Percentiles rank a stretch among this genome's conserved stretches.
These are phyloP conservation scores for Psophocarpus tetragonolobus DNA, from an alignment of 306 rosid genomes.

Conservation along the genomic window DNA sequence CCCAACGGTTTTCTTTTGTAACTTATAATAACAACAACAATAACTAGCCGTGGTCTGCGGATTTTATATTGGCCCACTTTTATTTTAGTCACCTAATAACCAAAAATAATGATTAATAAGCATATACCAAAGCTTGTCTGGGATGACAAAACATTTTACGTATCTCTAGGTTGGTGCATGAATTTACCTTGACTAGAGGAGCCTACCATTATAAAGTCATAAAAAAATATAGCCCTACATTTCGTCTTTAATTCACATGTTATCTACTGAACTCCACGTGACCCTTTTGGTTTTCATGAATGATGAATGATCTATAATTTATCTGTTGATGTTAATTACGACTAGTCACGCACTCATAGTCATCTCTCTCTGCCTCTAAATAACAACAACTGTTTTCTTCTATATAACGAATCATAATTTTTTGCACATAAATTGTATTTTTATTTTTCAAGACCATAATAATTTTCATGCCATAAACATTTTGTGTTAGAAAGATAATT, in stretches of 20 bases:
- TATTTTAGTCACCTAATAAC: background rate
- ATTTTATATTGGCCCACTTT: background rate
- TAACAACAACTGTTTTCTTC: background rate
- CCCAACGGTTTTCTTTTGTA: constrained; percentile 38
- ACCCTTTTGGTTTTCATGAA: background rate
- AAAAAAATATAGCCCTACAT: background rate
- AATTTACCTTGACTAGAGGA: constrained; percentile 21
- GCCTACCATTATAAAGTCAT: background rate
- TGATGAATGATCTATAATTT: background rate
- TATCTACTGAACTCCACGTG: constrained; percentile 32
- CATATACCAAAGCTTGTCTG: constrained; percentile 1
- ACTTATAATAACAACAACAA: constrained; percentile 1
- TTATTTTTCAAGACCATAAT: background rate
- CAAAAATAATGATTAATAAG: background rate
- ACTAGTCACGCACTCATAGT: background rate
- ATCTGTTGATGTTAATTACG: background rate
- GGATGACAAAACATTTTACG: background rate
- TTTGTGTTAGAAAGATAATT: background rate
- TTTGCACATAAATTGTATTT: background rate
- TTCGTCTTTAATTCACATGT: constrained; percentile 24
- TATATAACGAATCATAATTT: background rate
- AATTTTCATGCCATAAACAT: background rate
- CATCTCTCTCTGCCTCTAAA: background rate
- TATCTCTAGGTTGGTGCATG: constrained; percentile 31
- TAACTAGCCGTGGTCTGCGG: constrained; percentile 21